phyloP scores from a whole-genome alignment of 78 protist genomes.

The Dictyostelium citrinum region DNA sequence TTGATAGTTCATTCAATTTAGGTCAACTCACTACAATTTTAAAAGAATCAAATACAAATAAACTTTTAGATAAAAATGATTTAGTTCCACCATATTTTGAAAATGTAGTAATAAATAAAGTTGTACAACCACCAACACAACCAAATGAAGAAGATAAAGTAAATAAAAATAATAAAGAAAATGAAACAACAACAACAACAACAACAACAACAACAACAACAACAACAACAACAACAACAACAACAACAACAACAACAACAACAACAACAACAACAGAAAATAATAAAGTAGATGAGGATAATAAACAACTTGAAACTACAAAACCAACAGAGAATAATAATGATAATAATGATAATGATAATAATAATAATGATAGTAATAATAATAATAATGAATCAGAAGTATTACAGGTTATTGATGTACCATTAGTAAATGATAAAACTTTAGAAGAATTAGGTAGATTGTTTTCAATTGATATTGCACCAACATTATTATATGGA shows the following conservation, averaged over 20 bases:
- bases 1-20: constrained; percentile 50
- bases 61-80: neutral
- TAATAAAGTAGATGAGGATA: neutral
- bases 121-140: neutral
- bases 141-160: neutral
- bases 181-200: neutral
- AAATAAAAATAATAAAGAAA: neutral
- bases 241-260: neutral
- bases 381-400: constrained; percentile 5
- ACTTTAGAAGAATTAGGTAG: constrained; percentile 23
- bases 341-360: neutral
- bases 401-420: neutral
- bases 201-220: neutral
- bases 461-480: constrained; percentile 21
- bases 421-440: neutral
- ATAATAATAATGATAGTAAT: neutral
- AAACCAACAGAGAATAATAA: neutral
- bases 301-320: neutral
- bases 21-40: neutral
- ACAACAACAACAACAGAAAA: neutral
- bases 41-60: neutral
- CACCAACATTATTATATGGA: constrained; percentile 37
- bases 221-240: neutral
- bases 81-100: constrained; percentile 1
- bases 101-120: neutral